phyloP scores from a whole-genome alignment of 345 rosid genomes.

The Gossypium raimondii region DNA sequence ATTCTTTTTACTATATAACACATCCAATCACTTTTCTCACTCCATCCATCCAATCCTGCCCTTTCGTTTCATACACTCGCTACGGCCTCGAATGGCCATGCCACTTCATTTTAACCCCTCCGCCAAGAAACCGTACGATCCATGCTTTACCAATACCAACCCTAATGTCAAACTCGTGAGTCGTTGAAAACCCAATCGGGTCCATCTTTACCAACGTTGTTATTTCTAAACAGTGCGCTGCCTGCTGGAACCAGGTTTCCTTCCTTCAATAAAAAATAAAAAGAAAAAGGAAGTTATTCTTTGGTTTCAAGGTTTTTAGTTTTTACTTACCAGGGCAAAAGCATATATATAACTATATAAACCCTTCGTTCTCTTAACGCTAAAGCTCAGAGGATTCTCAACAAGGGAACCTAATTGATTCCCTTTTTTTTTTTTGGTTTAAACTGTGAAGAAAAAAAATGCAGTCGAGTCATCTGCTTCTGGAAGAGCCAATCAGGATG shows the following conservation, averaged over 20 bases:
- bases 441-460: slow-evolving; percentile 29
- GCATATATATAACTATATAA: background rate
- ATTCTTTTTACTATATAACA: background rate
- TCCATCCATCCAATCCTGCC: background rate
- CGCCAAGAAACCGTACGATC: background rate
- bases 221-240: background rate
- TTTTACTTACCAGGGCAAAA: background rate
- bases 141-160: background rate
- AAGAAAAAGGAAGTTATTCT: slow-evolving; percentile 8
- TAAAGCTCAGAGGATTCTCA: slow-evolving; percentile 9
- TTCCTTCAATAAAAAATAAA: background rate
- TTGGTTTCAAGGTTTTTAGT: slow-evolving; percentile 2
- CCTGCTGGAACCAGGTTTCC: background rate
- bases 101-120: background rate
- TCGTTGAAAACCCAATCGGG: background rate
- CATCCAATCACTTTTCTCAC: background rate
- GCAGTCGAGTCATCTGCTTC: slow-evolving; percentile 93
- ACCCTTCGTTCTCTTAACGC: slow-evolving; percentile 16
- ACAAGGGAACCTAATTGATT: background rate
- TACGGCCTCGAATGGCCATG: background rate
- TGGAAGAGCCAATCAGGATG: slow-evolving; percentile 99
- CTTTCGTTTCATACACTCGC: background rate
- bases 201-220: background rate
- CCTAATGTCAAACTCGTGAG: background rate
- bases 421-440: background rate